phyloP scores from a whole-genome alignment of 1,139 yeast genomes.

The Scheffersomyces insectosa region DNA sequence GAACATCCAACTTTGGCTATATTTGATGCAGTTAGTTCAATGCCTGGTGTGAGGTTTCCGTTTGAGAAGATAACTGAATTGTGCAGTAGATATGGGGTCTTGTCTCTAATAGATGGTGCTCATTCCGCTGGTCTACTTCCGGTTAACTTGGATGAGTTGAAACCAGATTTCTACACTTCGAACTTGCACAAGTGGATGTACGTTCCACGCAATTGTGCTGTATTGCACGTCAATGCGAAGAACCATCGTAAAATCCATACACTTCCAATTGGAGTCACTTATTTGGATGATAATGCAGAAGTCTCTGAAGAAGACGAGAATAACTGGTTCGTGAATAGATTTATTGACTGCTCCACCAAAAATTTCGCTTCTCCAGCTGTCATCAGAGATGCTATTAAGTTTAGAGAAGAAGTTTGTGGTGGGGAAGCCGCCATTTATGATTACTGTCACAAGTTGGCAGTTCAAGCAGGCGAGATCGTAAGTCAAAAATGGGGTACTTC shows the following conservation, averaged over 20 bases:
- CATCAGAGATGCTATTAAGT: constrained; percentile 46
- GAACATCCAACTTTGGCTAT: constrained; percentile 39
- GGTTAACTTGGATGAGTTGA: constrained; percentile 40
- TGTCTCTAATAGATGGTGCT: constrained; percentile 72
- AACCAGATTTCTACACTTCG: constrained; percentile 64
- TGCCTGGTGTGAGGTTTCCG: constrained; percentile 66
- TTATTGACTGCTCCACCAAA: constrained; percentile 39
- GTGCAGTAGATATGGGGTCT: constrained; percentile 48
- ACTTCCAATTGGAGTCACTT: constrained; percentile 56
- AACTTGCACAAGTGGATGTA: constrained; percentile 74
- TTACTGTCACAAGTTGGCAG: constrained; percentile 50
- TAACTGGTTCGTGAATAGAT: constrained; percentile 38
- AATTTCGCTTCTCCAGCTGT: constrained; percentile 27
- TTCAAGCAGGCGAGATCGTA: constrained; percentile 38
- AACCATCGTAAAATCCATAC: constrained; percentile 56
- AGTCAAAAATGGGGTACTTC: constrained; percentile 40
- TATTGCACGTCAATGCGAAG: constrained; percentile 56
- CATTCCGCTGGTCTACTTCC: constrained; percentile 64
- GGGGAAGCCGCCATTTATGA: constrained; percentile 55
- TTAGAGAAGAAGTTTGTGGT: constrained; percentile 58
- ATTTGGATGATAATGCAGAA: constrained; percentile 25
- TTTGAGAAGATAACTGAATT: constrained; percentile 48
- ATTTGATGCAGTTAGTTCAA: constrained; percentile 63
- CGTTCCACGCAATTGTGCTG: constrained; percentile 60
- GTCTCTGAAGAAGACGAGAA: constrained; percentile 21